Evolutionary conservation across 257 asterid genomes (phyloP), one percentile per base, ranked within the genome.

Genomic region (Plectranthus barbatus): DNA sequence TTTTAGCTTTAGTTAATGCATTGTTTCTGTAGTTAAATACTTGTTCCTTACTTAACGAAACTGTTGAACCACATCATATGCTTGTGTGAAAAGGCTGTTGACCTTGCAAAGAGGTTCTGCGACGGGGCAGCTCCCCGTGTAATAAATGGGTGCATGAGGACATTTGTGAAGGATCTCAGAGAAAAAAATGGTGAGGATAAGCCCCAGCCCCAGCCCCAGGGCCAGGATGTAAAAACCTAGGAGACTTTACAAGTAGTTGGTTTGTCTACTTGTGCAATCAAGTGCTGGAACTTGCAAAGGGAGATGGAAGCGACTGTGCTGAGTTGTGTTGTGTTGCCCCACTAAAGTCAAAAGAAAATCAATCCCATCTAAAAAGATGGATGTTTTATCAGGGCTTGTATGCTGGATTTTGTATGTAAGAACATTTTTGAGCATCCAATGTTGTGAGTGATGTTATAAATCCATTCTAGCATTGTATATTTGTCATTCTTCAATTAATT

Each of bases 101-200:
- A 89, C 76, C 96, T 92, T 70, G 97, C 97, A 2, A 92, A 92
- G 77, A 81, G 98, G 50, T 92, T 86, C 84, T 92, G 98, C 69
- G 98, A 89, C 56, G 98, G 98, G 72, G 79, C 93, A 29, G 97
- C 97, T 6, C 98, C 97, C 61, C 98, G 98, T 7, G 40, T 86
- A 45, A 70, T 92, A 66, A 92, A 92, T 69, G 98, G 97, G 21
- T 92, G 97, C 66, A 86, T 89, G 66, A 72, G 96, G 75, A 86
- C 88, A 66, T 86, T 80, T 64, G 42, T 86, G 52, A 77, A 75
- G 72, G 83, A 81, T 47, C 67, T 66, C 51, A 77, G 67, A 54
- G 69, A 21, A 42, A 64, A 21, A 46, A 62, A 51, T 20, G 66
- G 49, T 34, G 77, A 74, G 49, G 70, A 45, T 15, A 48, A 72